Base-by-base conservation (phyloP, 495 filamentous ascomycete genomes). In the Hapsidospora chrysogenum region DNA sequence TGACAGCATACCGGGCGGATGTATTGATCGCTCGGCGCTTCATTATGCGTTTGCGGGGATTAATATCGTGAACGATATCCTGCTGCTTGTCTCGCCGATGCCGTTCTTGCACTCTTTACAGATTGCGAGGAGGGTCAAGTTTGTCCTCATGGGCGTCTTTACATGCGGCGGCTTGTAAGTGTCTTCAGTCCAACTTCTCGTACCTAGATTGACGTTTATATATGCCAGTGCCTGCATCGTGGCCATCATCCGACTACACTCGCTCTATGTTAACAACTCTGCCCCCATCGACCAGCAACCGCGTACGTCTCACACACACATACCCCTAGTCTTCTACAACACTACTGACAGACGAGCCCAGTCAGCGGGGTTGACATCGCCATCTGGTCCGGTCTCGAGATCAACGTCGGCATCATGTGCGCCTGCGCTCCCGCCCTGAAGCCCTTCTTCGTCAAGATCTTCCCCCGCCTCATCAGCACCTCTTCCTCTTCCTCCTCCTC, bases 341-440 rank as follows among this genome's bases (percentile, higher is more conserved):
- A 6, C 11, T 6, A 26, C 11, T 26, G 23, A 26, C 23, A 8
- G 14, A 23, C 10, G 25, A 13, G 15, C 17, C 4, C 26, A 47
- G 48, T 43, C 22, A 30, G 38, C 3, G 46, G 45, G 26, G 36
- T 61, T 32, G 29, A 38, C 10, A 49, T 58, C 8, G 46, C 59
- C n/a, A 53, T 53, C 25, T 68, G 62, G 61, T 64, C 59, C 19
- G 53, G 56, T 21, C 53, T 66, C 35, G 64, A 68, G 40, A 57
- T 65, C 40, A 61, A 64, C 19, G 42, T 61, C 10, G 61, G 49
- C 4, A 63, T 69, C 22, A 46, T 66, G n/a, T 68, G 65, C 41
- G 58, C 63, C 7, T 67, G 56, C 34, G 46, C 64, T 9, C 60
- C 63, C 1, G 62, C 66, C 0, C 41, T 66, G 25, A 52, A 50